Base-by-base conservation (phyloP, 495 filamentous ascomycete species). In the Aspergillus asperescens region DNA sequence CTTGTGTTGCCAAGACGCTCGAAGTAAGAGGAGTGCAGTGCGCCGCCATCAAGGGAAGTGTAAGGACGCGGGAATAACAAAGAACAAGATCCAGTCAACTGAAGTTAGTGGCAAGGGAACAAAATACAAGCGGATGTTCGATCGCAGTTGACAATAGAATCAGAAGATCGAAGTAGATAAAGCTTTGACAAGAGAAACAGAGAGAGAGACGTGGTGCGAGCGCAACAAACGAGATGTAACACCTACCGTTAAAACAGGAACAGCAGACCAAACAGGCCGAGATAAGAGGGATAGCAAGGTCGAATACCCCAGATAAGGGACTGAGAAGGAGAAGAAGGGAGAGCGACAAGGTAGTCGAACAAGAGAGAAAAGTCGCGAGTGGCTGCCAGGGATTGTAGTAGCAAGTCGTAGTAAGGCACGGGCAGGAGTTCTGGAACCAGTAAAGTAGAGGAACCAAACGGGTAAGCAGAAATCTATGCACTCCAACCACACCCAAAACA, bases 1-100 rank as follows among this genome's bases (percentile, higher is more conserved):
- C 65, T 70, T 73, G 68, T 61, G 53, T 59, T 61, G 71, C 71
- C 71, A 74, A 74, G 71, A 66, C 65, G 38, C 58, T 13, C 22
- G 29, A 47, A 47, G 28, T 47, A 47, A 47, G 27, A 47, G 12
- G 56, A 62, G 15, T 12, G 59, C 57, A 72, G 63, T 62, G 59
- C 52, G 64, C 55, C 55, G 65, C 59, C 61, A 63, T 62, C 47
- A 42, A 58, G 28, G 55, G 58, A 52, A 47, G 19, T 35, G 29
- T 41, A 58, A 46, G 29, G 32, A 45, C 29, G 23, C n/a, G n/a
- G n/a, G 35, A 42, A 20, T 15, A 32, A 34, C 13, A 22, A 44
- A 32, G 28, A 32, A 20, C 23, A 34, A 25, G 48, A 55, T 54
- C 40, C 49, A 43, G 59, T 54, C 37, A 52, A 28, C 18, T 44